These are phyloP conservation scores for Syncephalis fuscata DNA, from an alignment of 371 early-diverging fungal species.

Conservation along the genomic window DNA sequence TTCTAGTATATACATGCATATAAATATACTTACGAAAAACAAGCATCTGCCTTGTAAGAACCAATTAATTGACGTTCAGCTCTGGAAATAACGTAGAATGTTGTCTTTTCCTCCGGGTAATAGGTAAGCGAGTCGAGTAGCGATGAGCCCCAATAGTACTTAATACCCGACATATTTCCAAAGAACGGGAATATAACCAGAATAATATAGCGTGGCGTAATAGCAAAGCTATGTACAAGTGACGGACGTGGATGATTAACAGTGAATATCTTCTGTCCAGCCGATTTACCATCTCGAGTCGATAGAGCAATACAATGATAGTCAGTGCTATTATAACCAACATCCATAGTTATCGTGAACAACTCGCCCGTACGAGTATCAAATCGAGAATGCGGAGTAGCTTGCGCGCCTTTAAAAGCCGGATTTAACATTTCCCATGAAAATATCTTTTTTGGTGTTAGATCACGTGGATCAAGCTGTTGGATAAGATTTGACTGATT, in stretches of 20 bases:
- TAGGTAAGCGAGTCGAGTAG: slow-evolving; percentile 47
- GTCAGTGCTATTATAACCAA: slow-evolving; percentile 38
- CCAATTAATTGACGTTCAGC: slow-evolving; percentile 41
- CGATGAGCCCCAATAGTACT: slow-evolving; percentile 50
- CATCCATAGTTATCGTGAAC: slow-evolving; percentile 53
- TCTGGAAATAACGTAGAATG: slow-evolving; percentile 53
- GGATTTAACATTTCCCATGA: slow-evolving; percentile 49
- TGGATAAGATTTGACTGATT: no score
- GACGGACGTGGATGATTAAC: slow-evolving; percentile 40
- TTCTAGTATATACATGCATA: no score
- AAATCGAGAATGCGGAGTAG: slow-evolving; percentile 48
- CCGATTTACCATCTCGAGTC: slow-evolving; percentile 18
- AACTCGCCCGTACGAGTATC: slow-evolving; percentile 52
- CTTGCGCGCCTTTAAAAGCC: slow-evolving; percentile 43
- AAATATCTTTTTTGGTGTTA: slow-evolving; percentile 44
- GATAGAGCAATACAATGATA: slow-evolving; percentile 47
- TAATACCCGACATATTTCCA: slow-evolving; percentile 37
- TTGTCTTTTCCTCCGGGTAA: slow-evolving; percentile 29
- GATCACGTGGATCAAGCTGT: slow-evolving; percentile 48
- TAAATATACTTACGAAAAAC: slow-evolving; percentile 23
- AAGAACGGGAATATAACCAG: slow-evolving; percentile 39
- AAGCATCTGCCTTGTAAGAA: slow-evolving; percentile 37
- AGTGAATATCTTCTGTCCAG: slow-evolving; percentile 45
- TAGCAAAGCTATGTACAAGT: slow-evolving; percentile 50
- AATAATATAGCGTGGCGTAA: slow-evolving; percentile 50